These are phyloP conservation scores for Syzygium aromaticum DNA, from an alignment of 345 rosid species.

Conservation along the genomic window DNA sequence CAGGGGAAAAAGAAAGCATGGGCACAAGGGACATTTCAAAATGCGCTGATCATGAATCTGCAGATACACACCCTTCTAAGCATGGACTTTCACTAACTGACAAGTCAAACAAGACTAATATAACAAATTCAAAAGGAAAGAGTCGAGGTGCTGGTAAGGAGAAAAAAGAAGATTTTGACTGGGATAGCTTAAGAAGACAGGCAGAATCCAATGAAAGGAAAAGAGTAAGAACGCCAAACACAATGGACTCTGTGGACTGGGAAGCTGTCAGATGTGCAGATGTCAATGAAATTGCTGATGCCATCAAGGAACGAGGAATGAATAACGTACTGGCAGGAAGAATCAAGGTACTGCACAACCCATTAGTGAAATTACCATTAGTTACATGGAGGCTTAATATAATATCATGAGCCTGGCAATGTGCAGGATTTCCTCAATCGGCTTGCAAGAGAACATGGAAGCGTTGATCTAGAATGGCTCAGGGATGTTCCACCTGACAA, in stretches of 20 bases:
- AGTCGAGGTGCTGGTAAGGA: slow-evolving; percentile 40
- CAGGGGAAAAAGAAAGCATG: slow-evolving; percentile 6
- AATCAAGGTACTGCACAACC: slow-evolving; percentile 49
- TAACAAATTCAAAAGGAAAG: slow-evolving; percentile 26
- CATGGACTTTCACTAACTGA: slow-evolving; percentile 14
- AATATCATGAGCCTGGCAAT: slow-evolving; percentile 3
- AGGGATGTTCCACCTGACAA: slow-evolving; percentile 88
- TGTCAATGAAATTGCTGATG: slow-evolving; percentile 49
- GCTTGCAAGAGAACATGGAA: slow-evolving; percentile 59
- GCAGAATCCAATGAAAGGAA: slow-evolving; percentile 31
- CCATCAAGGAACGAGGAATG: slow-evolving; percentile 89
- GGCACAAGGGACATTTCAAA: slow-evolving; percentile 21
- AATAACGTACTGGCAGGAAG: slow-evolving; percentile 81
- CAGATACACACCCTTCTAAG: slow-evolving; percentile 22
- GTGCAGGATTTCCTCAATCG: slow-evolving; percentile 83
- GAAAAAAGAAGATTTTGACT: slow-evolving; percentile 42
- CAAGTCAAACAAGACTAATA: slow-evolving; percentile 17
- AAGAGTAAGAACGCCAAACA: slow-evolving; percentile 45
- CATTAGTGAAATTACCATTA: background rate
- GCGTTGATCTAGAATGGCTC: slow-evolving; percentile 89
- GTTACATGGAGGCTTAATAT: background rate
- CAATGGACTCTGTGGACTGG: slow-evolving; percentile 86
- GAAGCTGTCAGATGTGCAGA: slow-evolving; percentile 66
- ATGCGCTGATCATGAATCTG: slow-evolving; percentile 24
- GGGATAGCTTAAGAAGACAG: slow-evolving; percentile 77